Conservation (phyloP, 371 early-diverging fungal species). For the Mortierella polycephala region DNA sequence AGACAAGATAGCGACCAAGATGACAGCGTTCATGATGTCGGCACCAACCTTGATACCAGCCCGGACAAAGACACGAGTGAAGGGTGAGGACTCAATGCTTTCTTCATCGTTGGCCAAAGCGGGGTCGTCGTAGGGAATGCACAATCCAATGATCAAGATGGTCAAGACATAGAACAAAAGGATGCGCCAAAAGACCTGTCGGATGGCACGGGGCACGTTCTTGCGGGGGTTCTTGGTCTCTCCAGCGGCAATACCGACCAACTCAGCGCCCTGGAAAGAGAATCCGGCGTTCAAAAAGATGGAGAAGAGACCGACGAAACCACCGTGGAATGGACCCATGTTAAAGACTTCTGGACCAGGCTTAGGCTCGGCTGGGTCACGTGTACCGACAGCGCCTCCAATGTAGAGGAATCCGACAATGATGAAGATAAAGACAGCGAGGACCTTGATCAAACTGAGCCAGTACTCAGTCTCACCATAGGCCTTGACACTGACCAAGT, state of each 20-base stretch:
- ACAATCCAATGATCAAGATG: conserved; percentile 74
- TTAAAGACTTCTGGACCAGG: conserved; percentile 29
- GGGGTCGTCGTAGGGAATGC: conserved; percentile 71
- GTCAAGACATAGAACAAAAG: conserved; percentile 77
- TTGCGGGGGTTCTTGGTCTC: conserved; percentile 76
- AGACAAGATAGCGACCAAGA: conserved; percentile 73
- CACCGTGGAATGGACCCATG: conserved; percentile 83
- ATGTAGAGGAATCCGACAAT: conserved; percentile 79
- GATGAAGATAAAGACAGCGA: conserved; percentile 72
- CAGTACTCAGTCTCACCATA: conserved; percentile 69
- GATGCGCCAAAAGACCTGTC: conserved; percentile 78
- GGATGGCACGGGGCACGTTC: conserved; percentile 78
- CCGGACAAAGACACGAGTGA: conserved; percentile 73
- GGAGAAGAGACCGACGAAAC: conserved; percentile 69
- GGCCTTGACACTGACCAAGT: conserved; percentile 45
- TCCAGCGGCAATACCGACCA: conserved; percentile 78
- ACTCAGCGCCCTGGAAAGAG: conserved; percentile 85
- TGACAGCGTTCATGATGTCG: conserved; percentile 81
- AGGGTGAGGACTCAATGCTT: conserved; percentile 69
- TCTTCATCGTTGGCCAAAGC: conserved; percentile 56
- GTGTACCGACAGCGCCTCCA: conserved; percentile 68
- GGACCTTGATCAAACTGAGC: conserved; percentile 63
- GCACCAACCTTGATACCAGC: conserved; percentile 76
- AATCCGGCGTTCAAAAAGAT: conserved; percentile 86
- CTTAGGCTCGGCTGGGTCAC: conserved; percentile 14